Base-by-base conservation (phyloP, 139 green algal species). In the Mesotaenium endlicherianum region DNA sequence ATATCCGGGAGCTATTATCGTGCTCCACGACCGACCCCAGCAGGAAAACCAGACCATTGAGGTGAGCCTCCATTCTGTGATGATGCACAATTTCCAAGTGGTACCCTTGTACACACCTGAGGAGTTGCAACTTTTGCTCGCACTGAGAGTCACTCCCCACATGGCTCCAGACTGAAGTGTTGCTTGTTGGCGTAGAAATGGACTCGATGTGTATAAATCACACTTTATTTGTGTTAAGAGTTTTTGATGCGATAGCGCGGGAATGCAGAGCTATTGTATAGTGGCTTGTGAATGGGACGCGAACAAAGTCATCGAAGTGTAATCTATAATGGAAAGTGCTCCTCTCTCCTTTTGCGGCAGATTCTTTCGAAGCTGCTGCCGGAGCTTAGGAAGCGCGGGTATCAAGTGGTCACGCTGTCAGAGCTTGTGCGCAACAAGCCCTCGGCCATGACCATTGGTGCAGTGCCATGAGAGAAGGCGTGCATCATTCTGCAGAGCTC, bases 351-450 rank as follows among this genome's bases (percentile, higher is more conserved):
- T 50, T 77, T n/a, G 14, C 34, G 14, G 72, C 72, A 80, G 72
- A 42, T 80, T 42, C 69, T 84, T 6, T 30, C 20, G n/a, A 84
- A 40, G 69, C 70, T 84, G 38, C 36, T 84, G 30, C 77, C 77
- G 30, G 69, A 57, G 43, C 39, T 84, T 5, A 83, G 44, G 40
- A 3, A 42, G 70, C 60, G 71, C n/a, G 77, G 77, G 30, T 84
- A 84, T 83, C 38, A 83, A 16, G 77, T 84, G 31, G 68, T 83
- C 36, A 84, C 77, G 1, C 44, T 84, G n/a, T 84, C 77, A 8
- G 30, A 84, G 20, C 77, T 84, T 76, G 14, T 80, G n/a, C n/a
- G n/a, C n/a, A n/a, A n/a, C n/a, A n/a, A n/a, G n/a, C n/a, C n/a
- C n/a, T n/a, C n/a, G n/a, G n/a, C n/a, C n/a, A n/a, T n/a, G n/a